Conservation (phyloP, 208 protist genomes). For the Sergeia podlipaevii region DNA sequence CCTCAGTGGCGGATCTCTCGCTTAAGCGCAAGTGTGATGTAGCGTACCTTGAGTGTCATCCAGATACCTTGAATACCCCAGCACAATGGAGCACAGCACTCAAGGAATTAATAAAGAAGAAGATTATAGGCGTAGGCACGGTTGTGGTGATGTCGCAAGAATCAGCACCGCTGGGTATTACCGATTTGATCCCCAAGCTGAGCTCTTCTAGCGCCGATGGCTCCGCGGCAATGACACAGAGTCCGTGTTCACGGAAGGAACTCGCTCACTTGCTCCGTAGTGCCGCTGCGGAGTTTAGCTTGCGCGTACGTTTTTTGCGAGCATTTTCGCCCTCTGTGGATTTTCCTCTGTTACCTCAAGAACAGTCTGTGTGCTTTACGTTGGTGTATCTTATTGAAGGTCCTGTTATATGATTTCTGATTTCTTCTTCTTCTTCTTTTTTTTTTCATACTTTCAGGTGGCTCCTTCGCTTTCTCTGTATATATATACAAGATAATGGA, state of each 20-base stretch:
- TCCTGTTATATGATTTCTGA: constrained; percentile 25
- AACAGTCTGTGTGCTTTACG: constrained; percentile 52
- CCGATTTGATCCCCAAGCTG: constrained; percentile 33
- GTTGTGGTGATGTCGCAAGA: constrained; percentile 72
- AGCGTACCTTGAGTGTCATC: constrained; percentile 70
- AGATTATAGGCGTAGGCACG: constrained; percentile 53
- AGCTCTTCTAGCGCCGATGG: background rate
- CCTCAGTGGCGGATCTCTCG: constrained; percentile 31
- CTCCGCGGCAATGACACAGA: background rate
- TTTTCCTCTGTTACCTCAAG: constrained; percentile 51
- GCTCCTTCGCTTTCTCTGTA: background rate
- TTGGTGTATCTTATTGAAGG: constrained; percentile 57
- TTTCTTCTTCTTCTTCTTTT: constrained; percentile 5
- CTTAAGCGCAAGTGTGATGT: constrained; percentile 44
- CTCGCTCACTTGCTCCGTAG: constrained; percentile 35
- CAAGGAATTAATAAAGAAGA: constrained; percentile 22
- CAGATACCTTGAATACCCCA: constrained; percentile 29
- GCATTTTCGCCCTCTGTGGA: constrained; percentile 66
- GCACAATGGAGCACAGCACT: constrained; percentile 59
- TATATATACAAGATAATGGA: background rate
- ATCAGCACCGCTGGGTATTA: constrained; percentile 52
- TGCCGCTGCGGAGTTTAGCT: constrained; percentile 33
- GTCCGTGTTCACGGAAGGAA: constrained; percentile 4
- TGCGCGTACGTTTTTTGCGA: constrained; percentile 53
- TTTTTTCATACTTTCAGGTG: no score